Base-by-base conservation (phyloP, 2,329 filamentous ascomycete species). In the Fusarium avenaceum region DNA sequence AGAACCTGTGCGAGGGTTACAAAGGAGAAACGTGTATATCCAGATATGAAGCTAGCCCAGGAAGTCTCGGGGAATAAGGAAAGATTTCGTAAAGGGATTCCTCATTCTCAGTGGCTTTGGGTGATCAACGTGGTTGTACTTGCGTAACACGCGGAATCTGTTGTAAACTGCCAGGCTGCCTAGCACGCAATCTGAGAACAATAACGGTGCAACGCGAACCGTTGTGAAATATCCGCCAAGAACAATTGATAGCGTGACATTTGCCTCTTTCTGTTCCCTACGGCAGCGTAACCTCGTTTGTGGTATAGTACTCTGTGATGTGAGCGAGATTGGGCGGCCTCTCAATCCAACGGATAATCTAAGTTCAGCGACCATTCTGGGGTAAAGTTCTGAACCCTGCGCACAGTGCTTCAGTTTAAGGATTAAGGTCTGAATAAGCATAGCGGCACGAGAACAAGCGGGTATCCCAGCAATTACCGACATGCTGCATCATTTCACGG, bases 391-490 rank as follows among this genome's bases (percentile, higher is more conserved):
- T 26, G 26, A 9, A 26, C 28, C 28, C 28, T 11, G 28, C 10
- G 28, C 28, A 30, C 28, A 4, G 28, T 30, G 28, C 11, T 11
- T 30, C 10, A 26, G 9, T 39, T 39, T 48, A 26, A 55, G 17
- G 57, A 63, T 63, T 48, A 43, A 10, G 14, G 26, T 56, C 15
- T n/a, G n/a, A 63, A 54, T 44, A 53, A 57, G 57, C 26, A 63
- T 24, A 7, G 24, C 11, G 28, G 20, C 17, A 40, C 4, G 11
- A 15, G 32, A 38, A 10, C n/a, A 17, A 45, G 28, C n/a, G 15
- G 17, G 5, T 32, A 24, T 8, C 15, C n/a, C 22, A 14, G 19
- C 17, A 38, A 7, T 40, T 47, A 38, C 43, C 24, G 33, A 11
- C 28, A 44, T 38, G 33, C 24, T 42, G 45, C 19, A n/a, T 40